Percentiles rank a stretch among this genome's conserved stretches.
phyloP scores from a whole-genome alignment of 2,329 filamentous ascomycete species.

The Penicillium italicum region DNA sequence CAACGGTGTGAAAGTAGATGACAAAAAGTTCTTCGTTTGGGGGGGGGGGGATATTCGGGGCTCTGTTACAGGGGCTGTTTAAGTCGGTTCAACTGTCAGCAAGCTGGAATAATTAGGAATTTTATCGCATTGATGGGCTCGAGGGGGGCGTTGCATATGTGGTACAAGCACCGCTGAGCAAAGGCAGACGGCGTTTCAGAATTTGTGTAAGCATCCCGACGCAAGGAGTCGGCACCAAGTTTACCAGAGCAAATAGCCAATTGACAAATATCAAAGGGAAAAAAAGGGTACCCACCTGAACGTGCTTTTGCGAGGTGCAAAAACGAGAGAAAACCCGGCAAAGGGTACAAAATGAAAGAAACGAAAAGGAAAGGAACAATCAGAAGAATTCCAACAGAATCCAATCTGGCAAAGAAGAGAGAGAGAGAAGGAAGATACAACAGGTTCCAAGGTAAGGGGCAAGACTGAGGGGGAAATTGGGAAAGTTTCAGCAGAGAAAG shows the following conservation, averaged over 20 bases:
- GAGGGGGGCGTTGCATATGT: conserved; percentile 16
- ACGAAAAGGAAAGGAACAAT: conserved; percentile 14
- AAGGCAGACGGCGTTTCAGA: conserved; percentile 22
- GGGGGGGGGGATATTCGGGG: background rate
- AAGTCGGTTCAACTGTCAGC: conserved; percentile 1
- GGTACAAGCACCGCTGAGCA: conserved; percentile 19
- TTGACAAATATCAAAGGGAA: conserved; percentile 4
- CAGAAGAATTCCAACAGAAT: conserved; percentile 10
- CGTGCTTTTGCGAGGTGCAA: conserved; percentile 3
- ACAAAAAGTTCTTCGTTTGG: background rate
- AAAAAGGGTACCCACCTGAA: conserved; percentile 10
- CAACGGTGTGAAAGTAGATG: conserved; percentile 6
- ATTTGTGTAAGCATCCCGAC: conserved; percentile 17
- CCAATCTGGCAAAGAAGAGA: conserved; percentile 15
- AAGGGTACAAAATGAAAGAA: conserved; percentile 11
- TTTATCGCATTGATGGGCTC: conserved; percentile 11
- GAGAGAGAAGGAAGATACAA: conserved; percentile 12
- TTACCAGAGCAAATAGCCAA: background rate
- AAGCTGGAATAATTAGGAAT: conserved; percentile 1
- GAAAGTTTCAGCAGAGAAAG: conserved; percentile 28
- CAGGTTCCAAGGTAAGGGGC: conserved; percentile 21
- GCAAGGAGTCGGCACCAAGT: conserved; percentile 16
- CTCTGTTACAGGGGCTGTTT: conserved; percentile 1
- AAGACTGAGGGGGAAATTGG: conserved; percentile 21
- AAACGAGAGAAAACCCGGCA: conserved; percentile 4